Evolutionary conservation across 352 stramenopile species (phyloP), one percentile per base, ranked within the genome.

Genomic region (Globisporangium viniferum): DNA sequence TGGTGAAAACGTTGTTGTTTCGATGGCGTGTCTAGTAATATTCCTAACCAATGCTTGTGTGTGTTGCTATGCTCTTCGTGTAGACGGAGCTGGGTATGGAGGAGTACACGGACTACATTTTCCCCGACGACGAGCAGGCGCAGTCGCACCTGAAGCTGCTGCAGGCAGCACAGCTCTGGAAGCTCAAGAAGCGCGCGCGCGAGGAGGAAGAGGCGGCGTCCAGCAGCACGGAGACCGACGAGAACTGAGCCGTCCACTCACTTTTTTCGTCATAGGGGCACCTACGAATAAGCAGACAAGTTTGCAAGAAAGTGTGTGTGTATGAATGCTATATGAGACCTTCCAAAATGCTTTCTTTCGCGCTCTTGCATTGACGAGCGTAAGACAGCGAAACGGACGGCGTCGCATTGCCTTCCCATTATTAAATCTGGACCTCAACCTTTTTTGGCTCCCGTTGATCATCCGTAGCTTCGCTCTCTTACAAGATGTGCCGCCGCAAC

Each of bases 31-130:
- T 49, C 5, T 8, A 49, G 15, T 7, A 66, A 67, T 57, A n/a
- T 0, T 27, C 24, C 24, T 12, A 12, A 63, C 33, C 35, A 62
- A 59, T 65, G 64, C 62, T 9, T 27, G 35, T 39, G 12, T 67
- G 14, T 68, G 44, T 62, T 46, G 31, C 3, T 55, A 14, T 31
- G 12, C 4, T 46, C 12, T 46, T 46, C 39, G 39, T 35, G 22
- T 70, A 94, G 86, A 89, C 79, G 81, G 94, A 86, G 78, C 82
- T 88, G 87, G 97, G 86, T 3, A 88, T 94, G 85, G 97, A 99
- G 78, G 97, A 99, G 73, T 99, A 99, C 86, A 99, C 97, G 62
- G 98, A 99, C 74, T 99, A 99, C 75, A 86, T 98, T 61, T 99
- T 99, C 86, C 97, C 97, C 5, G 97, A 99, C 76, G 98, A 99